Evolutionary conservation across 768 basidiomycete species (phyloP), one percentile per base, ranked within the genome.

Genomic region (Tephrocybe rancida): DNA sequence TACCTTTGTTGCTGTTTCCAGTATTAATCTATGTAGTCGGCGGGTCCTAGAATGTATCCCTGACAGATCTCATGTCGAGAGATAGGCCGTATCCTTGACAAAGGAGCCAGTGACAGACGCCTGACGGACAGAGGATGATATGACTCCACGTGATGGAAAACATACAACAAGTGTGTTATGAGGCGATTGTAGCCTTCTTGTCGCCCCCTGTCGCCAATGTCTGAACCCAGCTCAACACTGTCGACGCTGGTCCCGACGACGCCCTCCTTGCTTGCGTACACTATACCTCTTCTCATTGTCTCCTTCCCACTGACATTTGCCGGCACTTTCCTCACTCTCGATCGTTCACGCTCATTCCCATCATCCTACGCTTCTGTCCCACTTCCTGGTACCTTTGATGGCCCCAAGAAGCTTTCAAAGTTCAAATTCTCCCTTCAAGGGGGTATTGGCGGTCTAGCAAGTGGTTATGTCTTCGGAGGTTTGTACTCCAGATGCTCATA

Each of bases 291-390:
- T n/a, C 71, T 89, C 27, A 64, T 83, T 3, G 54, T 83, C 5
- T 87, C 86, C 9, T 46, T 85, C 35, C 55, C 82, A 21, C 71
- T 86, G 32, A 81, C 80, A 6, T 85, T 87, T 62, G 73, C 84
- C n/a, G 86, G 87, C n/a, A 77, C 85, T 2, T 88, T 90, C 66
- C 71, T 88, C 19, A 87, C 80, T 16, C 77, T 90, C 44, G 86
- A 88, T 63, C 83, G 88, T 35, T 82, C 86, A 19, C 79, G 84
- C 34, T 77, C 81, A 6, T 87, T 90, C 60, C 70, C 79, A 0
- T 75, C 81, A 30, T 67, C 69, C 7, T 69, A 70, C 58, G 70
- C 67, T 43, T 55, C 69, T n/a, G 61, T 73, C 25, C 57, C 67
- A 18, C 57, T 70, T 52, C 59, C 68, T 48, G 70, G 74, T 25